Percentiles rank a stretch among this genome's conserved stretches.
phyloP scores from a whole-genome alignment of 2,329 filamentous ascomycete species.

The Diaporthe ilicicola region DNA sequence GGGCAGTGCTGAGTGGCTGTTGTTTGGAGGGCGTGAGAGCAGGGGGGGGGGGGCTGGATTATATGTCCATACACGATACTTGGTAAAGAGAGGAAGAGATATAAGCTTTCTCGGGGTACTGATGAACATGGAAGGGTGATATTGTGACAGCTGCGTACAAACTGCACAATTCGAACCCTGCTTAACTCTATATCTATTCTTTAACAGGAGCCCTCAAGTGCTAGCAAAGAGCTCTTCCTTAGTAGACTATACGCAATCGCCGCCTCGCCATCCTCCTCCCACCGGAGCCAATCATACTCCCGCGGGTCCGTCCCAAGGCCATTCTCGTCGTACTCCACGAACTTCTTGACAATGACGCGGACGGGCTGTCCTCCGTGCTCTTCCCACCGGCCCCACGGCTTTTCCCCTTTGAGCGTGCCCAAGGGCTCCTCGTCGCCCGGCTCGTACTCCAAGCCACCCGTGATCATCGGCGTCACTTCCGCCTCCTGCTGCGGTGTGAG shows the following conservation, averaged over 20 bases:
- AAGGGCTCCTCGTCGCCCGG: neutral
- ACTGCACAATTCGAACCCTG: no score
- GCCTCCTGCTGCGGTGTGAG: neutral
- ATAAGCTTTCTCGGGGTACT: no score
- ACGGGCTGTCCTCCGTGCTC: slow-evolving; percentile 24
- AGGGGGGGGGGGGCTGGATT: no score
- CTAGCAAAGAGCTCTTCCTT: neutral
- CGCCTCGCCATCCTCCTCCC: neutral
- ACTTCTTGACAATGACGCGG: slow-evolving; percentile 32
- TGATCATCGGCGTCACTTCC: neutral
- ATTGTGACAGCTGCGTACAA: no score
- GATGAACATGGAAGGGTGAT: no score
- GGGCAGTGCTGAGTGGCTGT: neutral
- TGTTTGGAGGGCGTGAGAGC: no score
- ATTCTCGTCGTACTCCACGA: neutral
- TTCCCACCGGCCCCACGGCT: slow-evolving; percentile 19
- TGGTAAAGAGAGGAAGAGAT: no score
- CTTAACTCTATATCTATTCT: no score
- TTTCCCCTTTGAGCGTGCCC: neutral
- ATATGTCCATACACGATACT: no score
- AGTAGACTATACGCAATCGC: neutral
- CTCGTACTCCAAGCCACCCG: neutral
- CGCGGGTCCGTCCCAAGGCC: neutral
- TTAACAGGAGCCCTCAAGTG: no score
- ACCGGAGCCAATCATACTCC: neutral